A percentile compares a stretch with the other conserved stretches of the same genome.
phyloP scores from a whole-genome alignment of 2,329 filamentous ascomycete species.

The Colletotrichum cereale region DNA sequence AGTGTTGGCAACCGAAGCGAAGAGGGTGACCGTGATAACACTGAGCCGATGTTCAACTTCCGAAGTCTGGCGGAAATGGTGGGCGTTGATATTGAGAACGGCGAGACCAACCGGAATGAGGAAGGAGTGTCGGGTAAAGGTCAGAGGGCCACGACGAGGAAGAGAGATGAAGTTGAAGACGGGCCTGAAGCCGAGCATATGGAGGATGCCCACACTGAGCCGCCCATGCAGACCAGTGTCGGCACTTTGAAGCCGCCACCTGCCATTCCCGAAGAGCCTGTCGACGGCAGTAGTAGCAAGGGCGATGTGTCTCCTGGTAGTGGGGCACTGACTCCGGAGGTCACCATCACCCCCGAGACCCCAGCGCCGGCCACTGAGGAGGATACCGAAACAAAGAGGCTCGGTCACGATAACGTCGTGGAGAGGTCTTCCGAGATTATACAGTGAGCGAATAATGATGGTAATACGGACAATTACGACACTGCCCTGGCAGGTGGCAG shows the following conservation, averaged over 20 bases:
- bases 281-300: constrained; percentile 43
- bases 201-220: constrained; percentile 46
- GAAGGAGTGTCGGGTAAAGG: constrained; percentile 45
- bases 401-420: constrained; percentile 55
- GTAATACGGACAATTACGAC: neutral
- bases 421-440: constrained; percentile 51
- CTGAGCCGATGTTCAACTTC: constrained; percentile 93
- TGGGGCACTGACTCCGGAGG: constrained; percentile 52
- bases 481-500: neutral
- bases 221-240: constrained; percentile 41
- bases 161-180: constrained; percentile 52
- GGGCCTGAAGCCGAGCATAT: constrained; percentile 51
- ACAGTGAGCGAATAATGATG: constrained; percentile 45
- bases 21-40: constrained; percentile 64
- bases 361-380: constrained; percentile 53
- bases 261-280: constrained; percentile 45
- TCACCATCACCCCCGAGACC: constrained; percentile 65
- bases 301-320: constrained; percentile 35
- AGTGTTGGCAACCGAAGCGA: constrained; percentile 63
- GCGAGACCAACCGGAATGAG: constrained; percentile 53
- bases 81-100: constrained; percentile 69
- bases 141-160: constrained; percentile 36
- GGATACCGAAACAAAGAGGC: constrained; percentile 57
- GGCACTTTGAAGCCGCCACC: constrained; percentile 32
- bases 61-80: constrained; percentile 88